These are phyloP conservation scores for Leishmania tarentolae DNA, from an alignment of 208 protist genomes.

Conservation along the genomic window DNA sequence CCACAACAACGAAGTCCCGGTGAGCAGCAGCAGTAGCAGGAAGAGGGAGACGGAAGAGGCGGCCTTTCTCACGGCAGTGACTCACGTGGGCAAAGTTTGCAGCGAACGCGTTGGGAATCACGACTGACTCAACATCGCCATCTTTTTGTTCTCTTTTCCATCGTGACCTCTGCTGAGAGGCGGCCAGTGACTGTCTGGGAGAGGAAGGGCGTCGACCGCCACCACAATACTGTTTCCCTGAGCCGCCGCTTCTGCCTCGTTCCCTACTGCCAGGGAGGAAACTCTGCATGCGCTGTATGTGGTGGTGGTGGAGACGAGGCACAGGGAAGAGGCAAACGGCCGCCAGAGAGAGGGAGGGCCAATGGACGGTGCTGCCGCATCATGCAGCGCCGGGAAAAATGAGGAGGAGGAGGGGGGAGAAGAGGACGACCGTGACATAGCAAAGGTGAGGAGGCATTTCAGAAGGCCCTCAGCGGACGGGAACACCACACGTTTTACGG, in stretches of 20 bases:
- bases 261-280: neutral
- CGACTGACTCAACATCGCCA: conserved; percentile 14
- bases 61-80: conserved; percentile 27
- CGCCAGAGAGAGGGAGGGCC: neutral
- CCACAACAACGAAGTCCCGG: conserved; percentile 42
- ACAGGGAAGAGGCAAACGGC: neutral
- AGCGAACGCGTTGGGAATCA: conserved; percentile 30
- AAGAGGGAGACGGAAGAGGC: conserved; percentile 27
- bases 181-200: neutral
- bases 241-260: neutral
- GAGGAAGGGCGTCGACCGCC: neutral
- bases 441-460: neutral
- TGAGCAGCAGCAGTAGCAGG: neutral
- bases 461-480: neutral
- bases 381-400: neutral
- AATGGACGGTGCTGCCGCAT: neutral
- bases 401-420: neutral
- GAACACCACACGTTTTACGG: neutral
- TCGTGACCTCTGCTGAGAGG: neutral
- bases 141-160: neutral
- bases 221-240: neutral
- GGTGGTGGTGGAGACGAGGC: neutral
- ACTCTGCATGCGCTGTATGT: neutral
- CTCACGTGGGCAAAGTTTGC: conserved; percentile 18
- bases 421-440: neutral